These are phyloP conservation scores for Setomelanomma holmii DNA, from an alignment of 2,329 filamentous ascomycete genomes.

Conservation along the genomic window DNA sequence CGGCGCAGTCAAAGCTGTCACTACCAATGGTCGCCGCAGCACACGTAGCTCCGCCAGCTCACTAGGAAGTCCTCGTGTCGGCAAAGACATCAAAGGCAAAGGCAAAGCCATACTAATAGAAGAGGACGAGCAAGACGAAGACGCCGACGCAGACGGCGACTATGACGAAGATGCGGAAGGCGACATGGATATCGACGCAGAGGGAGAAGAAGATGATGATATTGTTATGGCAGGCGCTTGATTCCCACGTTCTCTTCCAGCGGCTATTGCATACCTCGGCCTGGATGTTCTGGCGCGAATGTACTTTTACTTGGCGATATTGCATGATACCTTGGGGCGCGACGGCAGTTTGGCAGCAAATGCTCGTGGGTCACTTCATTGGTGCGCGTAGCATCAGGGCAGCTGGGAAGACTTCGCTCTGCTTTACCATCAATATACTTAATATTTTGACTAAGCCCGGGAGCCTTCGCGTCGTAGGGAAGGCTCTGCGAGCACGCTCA, in stretches of 20 bases:
- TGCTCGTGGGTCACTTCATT: too few relatives aligned
- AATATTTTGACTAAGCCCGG: too few relatives aligned
- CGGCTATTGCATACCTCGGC: neutral
- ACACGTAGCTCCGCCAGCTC: constrained; percentile 41
- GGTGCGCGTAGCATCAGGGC: too few relatives aligned
- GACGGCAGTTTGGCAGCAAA: too few relatives aligned
- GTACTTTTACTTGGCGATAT: too few relatives aligned
- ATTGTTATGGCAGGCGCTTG: constrained; percentile 36
- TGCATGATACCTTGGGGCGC: too few relatives aligned
- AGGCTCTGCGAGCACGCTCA: too few relatives aligned
- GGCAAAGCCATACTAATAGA: constrained; percentile 33
- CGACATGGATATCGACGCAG: constrained; percentile 31
- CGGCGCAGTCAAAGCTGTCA: constrained; percentile 35
- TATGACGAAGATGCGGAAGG: constrained; percentile 34
- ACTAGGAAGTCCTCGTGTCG: constrained; percentile 31
- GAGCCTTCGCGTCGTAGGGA: too few relatives aligned
- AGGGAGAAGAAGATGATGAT: constrained; percentile 36
- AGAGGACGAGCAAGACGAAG: constrained; percentile 40
- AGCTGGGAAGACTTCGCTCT: too few relatives aligned
- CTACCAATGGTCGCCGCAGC: constrained; percentile 34
- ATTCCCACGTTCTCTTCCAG: constrained; percentile 1
- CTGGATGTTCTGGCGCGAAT: too few relatives aligned
- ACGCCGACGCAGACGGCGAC: constrained; percentile 36
- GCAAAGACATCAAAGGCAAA: constrained; percentile 35
- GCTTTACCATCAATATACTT: too few relatives aligned